Percentiles rank a stretch among this genome's conserved stretches.
phyloP scores from a whole-genome alignment of 2,329 filamentous ascomycete species.

The Didymella sp. region DNA sequence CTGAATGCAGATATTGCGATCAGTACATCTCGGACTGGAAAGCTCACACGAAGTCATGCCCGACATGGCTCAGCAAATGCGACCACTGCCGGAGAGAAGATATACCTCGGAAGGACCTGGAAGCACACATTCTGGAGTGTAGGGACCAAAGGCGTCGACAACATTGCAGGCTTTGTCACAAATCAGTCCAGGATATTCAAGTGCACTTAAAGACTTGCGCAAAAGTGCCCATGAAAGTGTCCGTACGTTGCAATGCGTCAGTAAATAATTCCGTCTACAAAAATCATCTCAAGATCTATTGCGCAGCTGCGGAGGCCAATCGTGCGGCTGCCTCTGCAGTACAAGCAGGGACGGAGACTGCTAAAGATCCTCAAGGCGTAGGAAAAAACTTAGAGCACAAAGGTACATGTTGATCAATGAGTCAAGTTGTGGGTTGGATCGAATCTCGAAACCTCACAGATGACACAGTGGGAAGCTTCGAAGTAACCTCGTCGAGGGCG shows the following conservation, averaged over 20 bases:
- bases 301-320: not conserved
- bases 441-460: too few species aligned
- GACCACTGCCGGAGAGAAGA: not conserved
- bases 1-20: not conserved
- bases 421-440: too few species aligned
- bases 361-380: not conserved
- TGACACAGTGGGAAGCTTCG: not conserved
- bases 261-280: not conserved
- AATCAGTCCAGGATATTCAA: not conserved
- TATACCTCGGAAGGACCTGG: not conserved
- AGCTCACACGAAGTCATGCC: not conserved
- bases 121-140: not conserved
- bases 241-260: not conserved
- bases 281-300: not conserved
- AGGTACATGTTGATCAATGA: not conserved
- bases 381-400: not conserved
- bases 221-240: not conserved
- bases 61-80: not conserved
- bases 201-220: not conserved
- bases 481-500: not conserved
- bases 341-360: not conserved
- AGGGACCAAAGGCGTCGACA: not conserved
- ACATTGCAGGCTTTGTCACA: not conserved
- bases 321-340: not conserved
- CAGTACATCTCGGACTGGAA: not conserved